These are phyloP conservation scores for Climacium dendroides DNA, from an alignment of 225 moss, liverwort and hornwort species.

Conservation along the genomic window DNA sequence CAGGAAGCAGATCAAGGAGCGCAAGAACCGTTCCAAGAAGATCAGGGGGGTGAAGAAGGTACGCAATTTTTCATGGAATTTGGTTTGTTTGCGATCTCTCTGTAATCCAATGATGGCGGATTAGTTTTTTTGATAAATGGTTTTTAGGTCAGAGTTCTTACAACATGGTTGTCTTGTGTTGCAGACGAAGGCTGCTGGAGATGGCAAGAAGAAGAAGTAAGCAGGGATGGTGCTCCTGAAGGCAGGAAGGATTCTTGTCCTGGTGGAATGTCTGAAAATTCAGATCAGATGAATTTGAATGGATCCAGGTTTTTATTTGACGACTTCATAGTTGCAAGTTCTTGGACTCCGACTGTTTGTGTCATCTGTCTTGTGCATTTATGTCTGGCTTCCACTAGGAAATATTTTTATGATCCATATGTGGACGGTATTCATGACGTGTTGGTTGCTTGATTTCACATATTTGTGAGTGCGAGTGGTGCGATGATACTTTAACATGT, in stretches of 20 bases:
- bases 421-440: neutral
- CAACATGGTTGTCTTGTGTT: neutral
- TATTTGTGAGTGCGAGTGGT: neutral
- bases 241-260: neutral
- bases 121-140: neutral
- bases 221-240: neutral
- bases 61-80: neutral
- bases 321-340: neutral
- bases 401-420: neutral
- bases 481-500: neutral
- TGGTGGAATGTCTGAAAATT: neutral
- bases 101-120: neutral
- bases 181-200: slow-evolving; percentile 69
- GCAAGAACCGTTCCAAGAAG: slow-evolving; percentile 11
- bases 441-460: neutral
- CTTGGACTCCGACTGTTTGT: neutral
- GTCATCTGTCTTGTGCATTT: neutral
- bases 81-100: neutral
- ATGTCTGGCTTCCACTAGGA: neutral
- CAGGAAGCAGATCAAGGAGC: slow-evolving; percentile 21
- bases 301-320: neutral
- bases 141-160: neutral
- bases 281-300: neutral
- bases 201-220: slow-evolving; percentile 56
- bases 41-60: slow-evolving; percentile 23